These are phyloP conservation scores for Rhodotorula babjevae DNA, from an alignment of 768 basidiomycete genomes.

Conservation along the genomic window DNA sequence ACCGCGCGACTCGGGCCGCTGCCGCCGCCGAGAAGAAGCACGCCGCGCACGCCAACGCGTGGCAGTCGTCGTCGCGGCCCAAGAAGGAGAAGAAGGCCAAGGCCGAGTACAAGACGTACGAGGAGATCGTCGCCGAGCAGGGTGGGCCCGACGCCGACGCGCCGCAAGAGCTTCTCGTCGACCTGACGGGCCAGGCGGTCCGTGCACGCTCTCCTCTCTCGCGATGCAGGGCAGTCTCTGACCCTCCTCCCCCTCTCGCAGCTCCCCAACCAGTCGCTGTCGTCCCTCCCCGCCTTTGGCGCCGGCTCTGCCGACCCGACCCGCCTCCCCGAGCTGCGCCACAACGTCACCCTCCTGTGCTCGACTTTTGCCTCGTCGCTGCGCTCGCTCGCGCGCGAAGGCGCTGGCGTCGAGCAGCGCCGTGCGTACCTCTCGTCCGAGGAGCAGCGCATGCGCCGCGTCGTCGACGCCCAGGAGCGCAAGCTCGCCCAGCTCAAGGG, in stretches of 20 bases:
- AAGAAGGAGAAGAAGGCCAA: constrained; percentile 65
- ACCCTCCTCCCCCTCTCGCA: constrained; percentile 50
- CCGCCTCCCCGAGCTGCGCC: constrained; percentile 91
- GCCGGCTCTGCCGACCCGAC: constrained; percentile 63
- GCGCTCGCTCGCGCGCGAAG: constrained; percentile 84
- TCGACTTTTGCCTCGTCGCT: constrained; percentile 78
- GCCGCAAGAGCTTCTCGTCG: constrained; percentile 76
- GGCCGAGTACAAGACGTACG: constrained; percentile 92
- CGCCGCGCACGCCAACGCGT: constrained; percentile 44
- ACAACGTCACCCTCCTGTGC: constrained; percentile 82
- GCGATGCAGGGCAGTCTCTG: background rate
- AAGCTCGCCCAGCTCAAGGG: constrained; percentile 71
- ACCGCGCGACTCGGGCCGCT: constrained; percentile 47
- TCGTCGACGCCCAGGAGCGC: constrained; percentile 70
- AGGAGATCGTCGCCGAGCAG: constrained; percentile 85
- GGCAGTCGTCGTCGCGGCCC: constrained; percentile 54
- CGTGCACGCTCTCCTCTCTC: constrained; percentile 44
- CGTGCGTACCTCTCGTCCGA: constrained; percentile 69
- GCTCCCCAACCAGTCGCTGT: constrained; percentile 75
- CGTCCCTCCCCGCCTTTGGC: constrained; percentile 62
- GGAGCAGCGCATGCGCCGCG: constrained; percentile 63
- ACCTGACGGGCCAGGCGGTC: constrained; percentile 88
- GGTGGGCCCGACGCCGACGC: constrained; percentile 55
- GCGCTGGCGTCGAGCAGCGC: constrained; percentile 71
- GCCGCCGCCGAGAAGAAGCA: constrained; percentile 1